phyloP scores from a whole-genome alignment of 108 stramenopile species.

The Fistulifera pelliculosa region DNA sequence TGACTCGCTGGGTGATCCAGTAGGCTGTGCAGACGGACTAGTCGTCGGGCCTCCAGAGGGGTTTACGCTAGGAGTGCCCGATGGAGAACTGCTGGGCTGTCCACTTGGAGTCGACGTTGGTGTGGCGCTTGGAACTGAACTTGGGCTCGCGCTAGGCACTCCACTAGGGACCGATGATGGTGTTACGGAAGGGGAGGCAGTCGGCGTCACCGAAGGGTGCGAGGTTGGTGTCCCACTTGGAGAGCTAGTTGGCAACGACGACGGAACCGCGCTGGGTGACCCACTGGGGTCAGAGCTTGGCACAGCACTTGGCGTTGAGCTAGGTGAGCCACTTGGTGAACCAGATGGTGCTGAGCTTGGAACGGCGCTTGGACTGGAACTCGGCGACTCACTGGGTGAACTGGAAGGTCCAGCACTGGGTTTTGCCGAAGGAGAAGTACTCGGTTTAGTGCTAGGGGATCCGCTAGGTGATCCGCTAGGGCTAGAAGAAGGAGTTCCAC shows the following conservation, averaged over 20 bases:
- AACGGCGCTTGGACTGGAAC: constrained; percentile 2
- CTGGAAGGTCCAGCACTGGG: background rate
- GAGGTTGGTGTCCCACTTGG: background rate
- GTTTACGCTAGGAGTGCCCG: background rate
- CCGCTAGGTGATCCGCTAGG: background rate
- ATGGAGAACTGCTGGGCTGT: background rate
- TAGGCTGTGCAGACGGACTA: constrained; percentile 1
- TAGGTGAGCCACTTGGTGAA: constrained; percentile 2
- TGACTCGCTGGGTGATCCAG: background rate
- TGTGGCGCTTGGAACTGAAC: background rate
- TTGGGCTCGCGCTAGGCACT: background rate
- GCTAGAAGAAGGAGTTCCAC: background rate
- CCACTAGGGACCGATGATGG: too few species aligned
- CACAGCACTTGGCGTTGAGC: background rate
- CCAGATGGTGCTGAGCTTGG: background rate
- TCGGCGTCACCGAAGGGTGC: background rate
- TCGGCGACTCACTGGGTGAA: background rate
- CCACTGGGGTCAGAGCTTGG: background rate
- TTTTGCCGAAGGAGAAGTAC: background rate
- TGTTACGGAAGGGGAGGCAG: background rate
- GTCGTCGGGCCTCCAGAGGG: background rate
- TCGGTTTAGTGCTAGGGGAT: background rate
- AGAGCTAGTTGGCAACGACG: background rate
- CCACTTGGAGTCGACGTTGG: constrained; percentile 3
- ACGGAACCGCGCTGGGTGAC: background rate